Evolutionary conservation across 306 rosid species (phyloP).

Genomic region (Rubus idaeus): DNA sequence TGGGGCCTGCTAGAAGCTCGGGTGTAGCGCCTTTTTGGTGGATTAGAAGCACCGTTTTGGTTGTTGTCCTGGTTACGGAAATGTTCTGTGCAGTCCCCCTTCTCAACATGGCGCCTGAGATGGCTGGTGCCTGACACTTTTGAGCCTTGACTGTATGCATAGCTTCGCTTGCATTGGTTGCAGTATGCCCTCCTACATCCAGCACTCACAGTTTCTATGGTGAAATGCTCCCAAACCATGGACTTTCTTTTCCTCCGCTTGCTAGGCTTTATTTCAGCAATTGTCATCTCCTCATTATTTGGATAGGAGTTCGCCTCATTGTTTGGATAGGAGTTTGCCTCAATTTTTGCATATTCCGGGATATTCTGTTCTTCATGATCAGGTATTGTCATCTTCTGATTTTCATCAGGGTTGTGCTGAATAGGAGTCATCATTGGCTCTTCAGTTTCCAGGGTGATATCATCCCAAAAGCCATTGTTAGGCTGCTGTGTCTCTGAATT

Average conservation of each 20-base stretch:
- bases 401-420: constrained; percentile 47
- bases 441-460: constrained; percentile 5
- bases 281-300: constrained; percentile 39
- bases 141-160: constrained; percentile 90
- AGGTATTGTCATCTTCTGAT: constrained; percentile 28
- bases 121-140: constrained; percentile 98
- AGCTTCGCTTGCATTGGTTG: constrained; percentile 87
- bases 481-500: background rate
- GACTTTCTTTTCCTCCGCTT: constrained; percentile 92
- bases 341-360: constrained; percentile 11
- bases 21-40: constrained; percentile 66
- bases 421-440: constrained; percentile 23
- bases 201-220: constrained; percentile 72
- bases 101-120: constrained; percentile 89
- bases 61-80: constrained; percentile 65
- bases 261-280: constrained; percentile 62
- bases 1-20: constrained; percentile 61
- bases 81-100: constrained; percentile 77
- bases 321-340: constrained; percentile 20
- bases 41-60: constrained; percentile 40
- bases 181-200: constrained; percentile 93
- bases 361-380: constrained; percentile 23
- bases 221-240: constrained; percentile 92
- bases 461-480: background rate
- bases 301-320: constrained; percentile 9